A percentile compares a stretch with the other conserved stretches of the same genome.
Evolutionary conservation across 495 filamentous ascomycete genomes (phyloP).

Genomic region (Podospora fimiseda): DNA sequence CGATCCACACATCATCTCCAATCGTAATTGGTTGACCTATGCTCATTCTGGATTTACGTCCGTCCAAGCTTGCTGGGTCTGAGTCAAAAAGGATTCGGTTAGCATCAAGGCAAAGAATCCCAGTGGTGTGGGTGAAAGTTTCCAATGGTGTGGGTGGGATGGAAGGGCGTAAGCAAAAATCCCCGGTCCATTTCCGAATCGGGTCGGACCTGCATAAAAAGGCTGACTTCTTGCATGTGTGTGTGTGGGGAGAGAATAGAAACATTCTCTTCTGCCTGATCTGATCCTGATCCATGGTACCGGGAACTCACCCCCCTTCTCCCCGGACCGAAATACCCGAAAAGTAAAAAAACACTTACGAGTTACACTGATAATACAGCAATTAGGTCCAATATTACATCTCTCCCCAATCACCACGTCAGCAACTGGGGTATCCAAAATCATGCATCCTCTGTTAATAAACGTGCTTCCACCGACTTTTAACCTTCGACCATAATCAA

Average conservation of each 20-base stretch:
- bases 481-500: slow-evolving; percentile 32
- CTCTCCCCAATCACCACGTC: slow-evolving; percentile 29
- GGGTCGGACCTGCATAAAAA: neutral
- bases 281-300: neutral
- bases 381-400: slow-evolving; percentile 32
- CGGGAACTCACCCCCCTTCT: neutral
- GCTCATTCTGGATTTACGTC: slow-evolving; percentile 21
- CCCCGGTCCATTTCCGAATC: slow-evolving; percentile 1
- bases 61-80: slow-evolving; percentile 23
- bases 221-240: too few species aligned
- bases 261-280: too few species aligned
- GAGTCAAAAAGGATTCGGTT: too few species aligned
- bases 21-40: slow-evolving; percentile 30
- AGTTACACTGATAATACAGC: slow-evolving; percentile 24
- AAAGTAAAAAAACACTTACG: slow-evolving; percentile 6
- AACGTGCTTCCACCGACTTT: slow-evolving; percentile 28
- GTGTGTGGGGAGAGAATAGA: neutral
- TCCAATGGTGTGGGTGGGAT: too few species aligned
- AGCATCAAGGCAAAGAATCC: too few species aligned
- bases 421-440: slow-evolving; percentile 34
- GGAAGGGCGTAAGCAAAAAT: too few species aligned
- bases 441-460: slow-evolving; percentile 32
- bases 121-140: too few species aligned
- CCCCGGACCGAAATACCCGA: neutral
- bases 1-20: slow-evolving; percentile 38